Conservation (phyloP, 805 yeast species). For the Zygosaccharomyces pseudorouxii region DNA sequence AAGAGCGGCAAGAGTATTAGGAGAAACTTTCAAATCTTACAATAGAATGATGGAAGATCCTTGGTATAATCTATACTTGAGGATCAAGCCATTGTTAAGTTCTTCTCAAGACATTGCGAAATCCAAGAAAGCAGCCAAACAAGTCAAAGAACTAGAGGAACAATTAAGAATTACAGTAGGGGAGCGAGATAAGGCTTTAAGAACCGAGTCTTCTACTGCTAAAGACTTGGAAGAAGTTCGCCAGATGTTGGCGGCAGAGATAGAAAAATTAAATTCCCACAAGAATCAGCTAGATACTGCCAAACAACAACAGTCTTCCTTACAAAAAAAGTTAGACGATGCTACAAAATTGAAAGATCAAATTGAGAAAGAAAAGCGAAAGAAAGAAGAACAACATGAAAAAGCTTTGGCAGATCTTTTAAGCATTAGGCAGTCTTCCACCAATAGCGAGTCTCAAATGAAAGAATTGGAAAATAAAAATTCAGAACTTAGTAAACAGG, state of each 20-base stretch:
- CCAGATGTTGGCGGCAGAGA: constrained; percentile 38
- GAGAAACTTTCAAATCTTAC: constrained; percentile 54
- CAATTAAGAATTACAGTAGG: constrained; percentile 39
- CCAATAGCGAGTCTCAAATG: constrained; percentile 46
- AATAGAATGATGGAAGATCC: constrained; percentile 50
- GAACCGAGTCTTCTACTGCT: constrained; percentile 26
- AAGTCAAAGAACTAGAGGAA: constrained; percentile 48
- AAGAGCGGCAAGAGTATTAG: constrained; percentile 67
- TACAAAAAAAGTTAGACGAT: constrained; percentile 25
- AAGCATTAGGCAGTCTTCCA: constrained; percentile 18
- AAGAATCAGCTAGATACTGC: constrained; percentile 42
- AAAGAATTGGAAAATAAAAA: constrained; percentile 41
- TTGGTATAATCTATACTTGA: constrained; percentile 74
- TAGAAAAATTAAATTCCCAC: constrained; percentile 42
- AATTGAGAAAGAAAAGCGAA: constrained; percentile 28
- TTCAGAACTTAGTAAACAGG: constrained; percentile 48
- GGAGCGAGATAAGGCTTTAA: constrained; percentile 29
- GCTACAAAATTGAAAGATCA: constrained; percentile 21
- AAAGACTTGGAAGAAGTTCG: constrained; percentile 33
- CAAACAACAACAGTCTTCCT: constrained; percentile 38
- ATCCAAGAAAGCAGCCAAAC: constrained; percentile 52
- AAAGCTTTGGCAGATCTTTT: constrained; percentile 23
- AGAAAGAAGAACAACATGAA: constrained; percentile 21
- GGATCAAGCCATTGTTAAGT: constrained; percentile 69
- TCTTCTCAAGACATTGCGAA: constrained; percentile 59